Evolutionary conservation across 2,329 filamentous ascomycete genomes (phyloP).

Genomic region (Didymellaceae sp.): DNA sequence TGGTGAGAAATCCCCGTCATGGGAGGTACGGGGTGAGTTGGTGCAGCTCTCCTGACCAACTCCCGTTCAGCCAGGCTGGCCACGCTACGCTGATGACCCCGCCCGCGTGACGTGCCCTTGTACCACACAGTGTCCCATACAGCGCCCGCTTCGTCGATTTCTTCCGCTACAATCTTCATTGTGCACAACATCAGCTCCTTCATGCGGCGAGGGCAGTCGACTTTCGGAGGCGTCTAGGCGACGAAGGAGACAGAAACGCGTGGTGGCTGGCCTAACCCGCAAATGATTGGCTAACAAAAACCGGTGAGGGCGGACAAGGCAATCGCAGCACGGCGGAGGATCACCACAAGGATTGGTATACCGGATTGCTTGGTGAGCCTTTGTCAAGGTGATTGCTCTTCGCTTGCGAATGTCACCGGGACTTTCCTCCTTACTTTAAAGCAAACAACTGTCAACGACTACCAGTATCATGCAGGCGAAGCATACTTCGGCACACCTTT

Average conservation of each 20-base stretch:
- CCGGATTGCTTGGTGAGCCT: not conserved
- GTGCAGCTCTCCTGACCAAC: slow-evolving; percentile 1
- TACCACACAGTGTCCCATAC: slow-evolving; percentile 6
- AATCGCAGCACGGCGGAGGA: slow-evolving; percentile 12
- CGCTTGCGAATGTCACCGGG: not conserved
- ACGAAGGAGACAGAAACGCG: slow-evolving; percentile 10
- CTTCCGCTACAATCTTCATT: slow-evolving; percentile 2
- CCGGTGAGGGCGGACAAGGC: slow-evolving; percentile 15
- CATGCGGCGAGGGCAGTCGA: slow-evolving; percentile 11
- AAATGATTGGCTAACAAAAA: slow-evolving; percentile 22
- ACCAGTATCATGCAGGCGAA: no score
- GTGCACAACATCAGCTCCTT: slow-evolving; percentile 2
- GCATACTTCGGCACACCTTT: no score
- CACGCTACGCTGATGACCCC: slow-evolving; percentile 5
- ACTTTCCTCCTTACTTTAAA: no score
- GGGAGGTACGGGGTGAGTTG: not conserved
- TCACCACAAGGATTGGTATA: slow-evolving; percentile 9
- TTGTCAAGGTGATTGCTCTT: not conserved
- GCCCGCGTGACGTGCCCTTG: slow-evolving; percentile 13
- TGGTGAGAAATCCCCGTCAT: not conserved
- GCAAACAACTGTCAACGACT: no score
- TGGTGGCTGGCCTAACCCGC: slow-evolving; percentile 6
- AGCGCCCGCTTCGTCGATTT: not conserved
- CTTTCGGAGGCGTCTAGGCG: slow-evolving; percentile 11
- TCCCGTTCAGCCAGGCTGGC: not conserved